phyloP scores from a whole-genome alignment of 495 filamentous ascomycete genomes.

The Aspergillus affinis region DNA sequence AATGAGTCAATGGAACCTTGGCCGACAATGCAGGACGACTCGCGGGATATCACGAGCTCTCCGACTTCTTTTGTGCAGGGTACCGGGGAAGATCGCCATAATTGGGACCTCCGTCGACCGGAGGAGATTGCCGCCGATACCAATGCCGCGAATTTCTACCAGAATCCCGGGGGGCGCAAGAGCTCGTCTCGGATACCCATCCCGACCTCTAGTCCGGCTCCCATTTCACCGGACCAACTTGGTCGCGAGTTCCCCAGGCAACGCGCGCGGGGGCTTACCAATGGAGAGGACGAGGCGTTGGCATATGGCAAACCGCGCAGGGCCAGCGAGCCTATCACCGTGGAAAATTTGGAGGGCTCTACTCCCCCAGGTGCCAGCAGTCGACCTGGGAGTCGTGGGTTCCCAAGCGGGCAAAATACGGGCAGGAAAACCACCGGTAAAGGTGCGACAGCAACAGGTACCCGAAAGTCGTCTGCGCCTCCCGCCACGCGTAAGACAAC shows the following conservation, averaged over 20 bases:
- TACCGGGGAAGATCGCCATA: conserved; percentile 32
- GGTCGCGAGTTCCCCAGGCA: conserved; percentile 69
- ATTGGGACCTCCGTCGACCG: conserved; percentile 75
- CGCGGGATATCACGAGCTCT: conserved; percentile 45
- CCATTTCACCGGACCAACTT: conserved; percentile 62
- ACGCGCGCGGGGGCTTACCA: conserved; percentile 57
- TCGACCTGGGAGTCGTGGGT: conserved; percentile 45
- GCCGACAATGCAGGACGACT: conserved; percentile 40
- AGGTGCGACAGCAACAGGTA: conserved; percentile 42
- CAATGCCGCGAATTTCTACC: conserved; percentile 37
- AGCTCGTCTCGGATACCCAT: conserved; percentile 80
- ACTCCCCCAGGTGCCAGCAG: conserved; percentile 41
- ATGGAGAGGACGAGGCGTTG: conserved; percentile 61
- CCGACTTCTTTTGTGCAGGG: conserved; percentile 43
- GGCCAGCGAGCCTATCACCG: conserved; percentile 69
- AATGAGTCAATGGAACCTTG: conserved; percentile 37
- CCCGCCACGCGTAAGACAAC: conserved; percentile 38
- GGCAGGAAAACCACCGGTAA: conserved; percentile 34
- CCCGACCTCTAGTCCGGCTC: conserved; percentile 70
- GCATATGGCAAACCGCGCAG: conserved; percentile 61
- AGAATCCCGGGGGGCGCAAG: conserved; percentile 43
- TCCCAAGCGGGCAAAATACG: conserved; percentile 15
- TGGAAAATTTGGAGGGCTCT: conserved; percentile 52
- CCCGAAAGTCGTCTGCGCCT: conserved; percentile 44
- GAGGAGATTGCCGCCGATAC: conserved; percentile 76